Percentiles rank a stretch among this genome's conserved stretches.
These are phyloP conservation scores for Xylona heveae DNA, from an alignment of 495 filamentous ascomycete species.

Conservation along the genomic window DNA sequence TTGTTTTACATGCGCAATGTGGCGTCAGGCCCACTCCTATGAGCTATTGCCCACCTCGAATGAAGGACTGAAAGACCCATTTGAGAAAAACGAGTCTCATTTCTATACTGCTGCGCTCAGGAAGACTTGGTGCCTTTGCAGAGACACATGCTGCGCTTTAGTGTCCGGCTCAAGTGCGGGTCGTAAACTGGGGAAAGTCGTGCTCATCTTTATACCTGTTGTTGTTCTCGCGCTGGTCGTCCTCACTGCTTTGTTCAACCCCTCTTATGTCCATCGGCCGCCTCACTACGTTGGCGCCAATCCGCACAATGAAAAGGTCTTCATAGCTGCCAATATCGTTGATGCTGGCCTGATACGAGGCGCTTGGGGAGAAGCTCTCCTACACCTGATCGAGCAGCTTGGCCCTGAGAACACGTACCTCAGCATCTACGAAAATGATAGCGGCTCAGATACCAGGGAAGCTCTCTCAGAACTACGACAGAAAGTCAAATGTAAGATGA, in stretches of 20 bases:
- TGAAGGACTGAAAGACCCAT: no score
- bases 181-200: no score
- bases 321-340: slow-evolving; percentile 56
- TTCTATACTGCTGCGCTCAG: no score
- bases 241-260: background rate
- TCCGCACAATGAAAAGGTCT: slow-evolving; percentile 40
- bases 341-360: slow-evolving; percentile 39
- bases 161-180: no score
- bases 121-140: no score
- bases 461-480: slow-evolving; percentile 21
- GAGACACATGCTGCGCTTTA: no score
- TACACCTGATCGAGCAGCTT: slow-evolving; percentile 40
- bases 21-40: no score
- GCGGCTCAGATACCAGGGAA: slow-evolving; percentile 20
- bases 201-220: background rate
- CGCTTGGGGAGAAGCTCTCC: slow-evolving; percentile 40
- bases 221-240: background rate
- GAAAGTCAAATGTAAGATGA: slow-evolving; percentile 21
- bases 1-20: no score
- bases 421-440: slow-evolving; percentile 52
- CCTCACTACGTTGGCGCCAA: slow-evolving; percentile 17
- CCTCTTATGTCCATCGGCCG: background rate
- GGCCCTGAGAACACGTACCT: slow-evolving; percentile 33
- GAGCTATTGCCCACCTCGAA: no score
- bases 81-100: no score